phyloP scores from a whole-genome alignment of 306 rosid species.

The Betula pendula region DNA sequence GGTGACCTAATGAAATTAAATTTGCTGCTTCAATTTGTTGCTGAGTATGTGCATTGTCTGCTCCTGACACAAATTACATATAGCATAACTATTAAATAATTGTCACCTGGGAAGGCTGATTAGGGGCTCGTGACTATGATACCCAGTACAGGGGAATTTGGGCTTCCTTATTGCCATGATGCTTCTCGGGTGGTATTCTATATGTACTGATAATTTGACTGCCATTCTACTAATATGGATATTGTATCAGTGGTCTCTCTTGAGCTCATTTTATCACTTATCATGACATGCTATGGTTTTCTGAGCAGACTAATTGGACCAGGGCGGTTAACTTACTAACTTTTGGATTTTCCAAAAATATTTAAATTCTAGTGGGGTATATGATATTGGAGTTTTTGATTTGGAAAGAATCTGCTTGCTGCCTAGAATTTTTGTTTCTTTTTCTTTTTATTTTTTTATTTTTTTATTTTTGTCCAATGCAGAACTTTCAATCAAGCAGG shows the following conservation, averaged over 20 bases:
- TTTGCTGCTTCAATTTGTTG: conserved; percentile 33
- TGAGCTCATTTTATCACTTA: conserved; percentile 6
- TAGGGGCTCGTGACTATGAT: conserved; percentile 44
- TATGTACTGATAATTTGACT: conserved; percentile 32
- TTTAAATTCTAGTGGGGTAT: too few species aligned
- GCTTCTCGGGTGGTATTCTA: conserved; percentile 52
- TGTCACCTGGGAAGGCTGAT: conserved; percentile 64
- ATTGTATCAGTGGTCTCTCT: conserved; percentile 9
- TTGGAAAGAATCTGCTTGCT: too few species aligned
- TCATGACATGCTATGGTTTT: background rate
- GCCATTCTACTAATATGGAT: conserved; percentile 20
- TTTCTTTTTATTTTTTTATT: background rate
- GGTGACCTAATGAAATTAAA: conserved; percentile 30
- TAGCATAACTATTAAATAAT: conserved; percentile 39
- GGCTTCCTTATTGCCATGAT: conserved; percentile 62
- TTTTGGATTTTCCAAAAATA: too few species aligned
- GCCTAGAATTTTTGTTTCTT: background rate
- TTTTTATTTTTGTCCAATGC: background rate
- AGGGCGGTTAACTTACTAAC: background rate
- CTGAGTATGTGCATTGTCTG: conserved; percentile 27
- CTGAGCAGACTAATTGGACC: background rate
- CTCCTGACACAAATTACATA: conserved; percentile 24
- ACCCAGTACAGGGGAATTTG: conserved; percentile 40
- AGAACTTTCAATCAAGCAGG: background rate
- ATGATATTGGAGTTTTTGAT: too few species aligned